Evolutionary conservation across 2,329 filamentous ascomycete genomes (phyloP).

Genomic region (Huntiella abstrusa): DNA sequence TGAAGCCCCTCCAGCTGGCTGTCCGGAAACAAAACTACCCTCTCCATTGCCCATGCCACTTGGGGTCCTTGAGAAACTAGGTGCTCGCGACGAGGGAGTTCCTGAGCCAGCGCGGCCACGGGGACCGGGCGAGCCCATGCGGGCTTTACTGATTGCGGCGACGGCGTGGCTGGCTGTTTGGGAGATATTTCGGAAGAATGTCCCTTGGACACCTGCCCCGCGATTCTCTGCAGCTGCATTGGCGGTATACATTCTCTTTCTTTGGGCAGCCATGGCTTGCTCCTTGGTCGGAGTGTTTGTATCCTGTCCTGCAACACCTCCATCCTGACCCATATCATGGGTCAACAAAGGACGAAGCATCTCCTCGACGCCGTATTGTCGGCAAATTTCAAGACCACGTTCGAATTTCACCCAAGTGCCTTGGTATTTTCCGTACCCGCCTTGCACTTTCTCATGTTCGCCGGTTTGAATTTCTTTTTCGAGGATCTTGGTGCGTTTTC

Average conservation of each 20-base stretch:
- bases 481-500: slow-evolving; percentile 89
- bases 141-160: slow-evolving; percentile 88
- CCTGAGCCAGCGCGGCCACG: slow-evolving; percentile 25
- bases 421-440: slow-evolving; percentile 96
- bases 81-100: slow-evolving; percentile 21
- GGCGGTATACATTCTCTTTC: slow-evolving; percentile 75
- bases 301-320: slow-evolving; percentile 48
- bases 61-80: slow-evolving; percentile 52
- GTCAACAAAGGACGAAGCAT: slow-evolving; percentile 54
- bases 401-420: slow-evolving; percentile 97
- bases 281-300: slow-evolving; percentile 96
- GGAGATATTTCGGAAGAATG: slow-evolving; percentile 95
- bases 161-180: slow-evolving; percentile 83
- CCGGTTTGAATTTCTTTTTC: slow-evolving; percentile 95
- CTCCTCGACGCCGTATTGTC: slow-evolving; percentile 60
- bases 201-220: slow-evolving; percentile 50
- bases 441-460: slow-evolving; percentile 96
- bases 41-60: slow-evolving; percentile 26
- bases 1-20: too few relatives aligned
- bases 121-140: slow-evolving; percentile 72
- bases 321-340: slow-evolving; percentile 64
- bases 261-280: slow-evolving; percentile 88
- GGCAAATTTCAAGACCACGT: slow-evolving; percentile 78
- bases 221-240: slow-evolving; percentile 46
- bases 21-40: too few relatives aligned